Evolutionary conservation across 2,329 filamentous ascomycete genomes (phyloP), one percentile per base, ranked within the genome.

Genomic region (Monosporascus sp.): DNA sequence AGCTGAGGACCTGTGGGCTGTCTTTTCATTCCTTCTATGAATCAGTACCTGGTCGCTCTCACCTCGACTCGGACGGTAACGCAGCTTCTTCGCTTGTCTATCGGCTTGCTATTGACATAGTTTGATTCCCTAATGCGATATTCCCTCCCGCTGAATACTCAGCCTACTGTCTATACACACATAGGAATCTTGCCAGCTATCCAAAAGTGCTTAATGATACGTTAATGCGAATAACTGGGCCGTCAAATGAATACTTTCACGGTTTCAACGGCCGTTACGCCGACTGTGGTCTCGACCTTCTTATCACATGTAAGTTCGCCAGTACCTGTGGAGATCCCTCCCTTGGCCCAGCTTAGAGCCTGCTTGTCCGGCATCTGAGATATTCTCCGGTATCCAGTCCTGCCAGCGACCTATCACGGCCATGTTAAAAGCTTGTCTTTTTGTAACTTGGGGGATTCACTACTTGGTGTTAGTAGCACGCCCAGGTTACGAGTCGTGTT

Each of bases 241-340:
- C 5, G 41, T 15, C 41, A 15, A 46, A 80, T 79, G 76, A 76
- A 75, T 71, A 95, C 91, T 18, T 80, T 93, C 39, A 85, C 88
- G 15, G 87, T 97, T 55, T 84, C 86, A 53, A 81, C 90, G 59
- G 91, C 91, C 48, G 87, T 97, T 51, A 90, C 91, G 57, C 93
- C 94, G 14, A 91, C 89, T 3, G 88, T 96, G 47, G 80, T 97
- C 52, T 86, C 89, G 60, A 97, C 93, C 15, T 85, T 93, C 58
- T 77, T 97, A 62, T 87, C 86, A 54, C 94, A 97, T 78, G 89
- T 92, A 79, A 62, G 85, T 74, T 44, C 17, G 41, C 37, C 17
- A 20, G 47, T 27, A 46, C 9, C 31, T 35, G 11, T 46, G 22
- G 14, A 9, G 43, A 31, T 46, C 43, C 43, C 22, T n/a, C 31